A percentile compares a stretch with the other conserved stretches of the same genome.
phyloP scores from a whole-genome alignment of 495 filamentous ascomycete species.

The Penicillium cosmopolitanum region DNA sequence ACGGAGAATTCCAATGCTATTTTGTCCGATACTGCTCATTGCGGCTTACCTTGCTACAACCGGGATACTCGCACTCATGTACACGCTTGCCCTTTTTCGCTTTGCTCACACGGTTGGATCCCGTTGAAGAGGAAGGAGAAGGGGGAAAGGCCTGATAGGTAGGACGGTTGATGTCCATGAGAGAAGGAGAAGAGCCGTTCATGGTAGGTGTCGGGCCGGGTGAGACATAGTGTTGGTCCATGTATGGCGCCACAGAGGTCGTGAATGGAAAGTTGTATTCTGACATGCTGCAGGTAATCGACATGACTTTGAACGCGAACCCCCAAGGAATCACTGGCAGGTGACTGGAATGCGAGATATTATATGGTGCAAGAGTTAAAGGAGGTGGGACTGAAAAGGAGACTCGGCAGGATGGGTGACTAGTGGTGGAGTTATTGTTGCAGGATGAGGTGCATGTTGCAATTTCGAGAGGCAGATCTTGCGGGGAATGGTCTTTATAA shows the following conservation, averaged over 20 bases:
- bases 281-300: conserved; percentile 10
- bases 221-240: conserved; percentile 7
- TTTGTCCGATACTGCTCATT: background rate
- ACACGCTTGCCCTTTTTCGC: conserved; percentile 84
- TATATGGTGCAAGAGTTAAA: background rate
- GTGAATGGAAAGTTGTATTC: conserved; percentile 8
- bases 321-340: background rate
- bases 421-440: background rate
- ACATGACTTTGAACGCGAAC: conserved; percentile 3
- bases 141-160: conserved; percentile 7
- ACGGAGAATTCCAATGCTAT: background rate
- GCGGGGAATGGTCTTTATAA: background rate
- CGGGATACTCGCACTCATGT: conserved; percentile 64
- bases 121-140: conserved; percentile 57
- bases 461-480: background rate
- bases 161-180: background rate
- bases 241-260: conserved; percentile 4
- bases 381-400: background rate
- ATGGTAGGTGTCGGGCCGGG: background rate
- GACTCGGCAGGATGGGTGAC: background rate
- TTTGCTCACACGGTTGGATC: conserved; percentile 75
- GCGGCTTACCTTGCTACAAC: conserved; percentile 62
- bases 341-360: background rate
- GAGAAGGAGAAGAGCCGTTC: background rate
- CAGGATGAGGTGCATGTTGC: background rate